These are phyloP conservation scores for Phytophthora foliorum DNA, from an alignment of 352 stramenopile species.

Conservation along the genomic window DNA sequence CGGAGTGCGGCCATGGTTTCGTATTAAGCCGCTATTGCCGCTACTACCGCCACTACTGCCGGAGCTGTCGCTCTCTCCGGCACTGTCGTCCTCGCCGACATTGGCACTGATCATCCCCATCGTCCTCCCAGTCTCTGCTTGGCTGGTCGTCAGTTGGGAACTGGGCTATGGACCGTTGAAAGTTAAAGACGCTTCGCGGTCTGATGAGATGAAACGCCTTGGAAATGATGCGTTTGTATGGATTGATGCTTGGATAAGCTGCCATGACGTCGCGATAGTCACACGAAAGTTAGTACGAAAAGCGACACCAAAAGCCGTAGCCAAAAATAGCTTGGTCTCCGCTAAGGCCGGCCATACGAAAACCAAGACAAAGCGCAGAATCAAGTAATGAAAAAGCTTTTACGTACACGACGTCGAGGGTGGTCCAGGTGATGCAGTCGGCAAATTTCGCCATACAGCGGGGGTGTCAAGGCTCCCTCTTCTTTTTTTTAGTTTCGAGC, in stretches of 20 bases:
- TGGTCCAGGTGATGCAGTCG: slow-evolving; percentile 54
- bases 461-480: slow-evolving; percentile 35
- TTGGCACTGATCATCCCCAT: slow-evolving; percentile 34
- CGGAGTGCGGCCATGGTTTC: slow-evolving; percentile 30
- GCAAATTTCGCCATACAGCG: slow-evolving; percentile 56
- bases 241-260: slow-evolving; percentile 45
- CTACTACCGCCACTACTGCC: slow-evolving; percentile 38
- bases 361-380: slow-evolving; percentile 4
- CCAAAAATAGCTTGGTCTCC: slow-evolving; percentile 31
- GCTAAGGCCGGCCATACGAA: slow-evolving; percentile 21
- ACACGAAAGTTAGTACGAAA: slow-evolving; percentile 19
- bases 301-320: neutral
- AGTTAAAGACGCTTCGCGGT: slow-evolving; percentile 34
- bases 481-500: slow-evolving; percentile 22
- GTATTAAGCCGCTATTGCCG: slow-evolving; percentile 50
- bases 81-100: slow-evolving; percentile 43
- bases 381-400: neutral
- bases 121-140: slow-evolving; percentile 27
- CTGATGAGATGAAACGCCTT: slow-evolving; percentile 40
- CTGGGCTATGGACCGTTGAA: slow-evolving; percentile 21
- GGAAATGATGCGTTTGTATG: slow-evolving; percentile 29
- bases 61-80: slow-evolving; percentile 32
- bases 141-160: slow-evolving; percentile 32
- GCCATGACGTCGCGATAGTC: slow-evolving; percentile 7
- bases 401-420: slow-evolving; percentile 53